Evolutionary conservation across 768 basidiomycete species (phyloP), one percentile per base, ranked within the genome.

Genomic region (Infundibulicybe gibba): DNA sequence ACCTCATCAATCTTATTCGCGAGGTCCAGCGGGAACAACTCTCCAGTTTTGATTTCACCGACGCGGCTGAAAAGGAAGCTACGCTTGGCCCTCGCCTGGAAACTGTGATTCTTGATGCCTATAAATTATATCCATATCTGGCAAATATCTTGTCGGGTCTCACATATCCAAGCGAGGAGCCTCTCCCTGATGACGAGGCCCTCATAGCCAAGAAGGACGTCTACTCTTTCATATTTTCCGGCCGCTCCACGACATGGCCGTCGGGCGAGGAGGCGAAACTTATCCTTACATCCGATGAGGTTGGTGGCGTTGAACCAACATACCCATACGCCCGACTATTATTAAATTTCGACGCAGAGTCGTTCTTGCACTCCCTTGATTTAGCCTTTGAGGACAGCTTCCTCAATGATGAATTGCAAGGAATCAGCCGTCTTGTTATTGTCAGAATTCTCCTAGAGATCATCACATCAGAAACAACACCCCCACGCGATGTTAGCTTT

Each of bases 301-400:
- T 87, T 13, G 85, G 80, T 8, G 84, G 83, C 0, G 62, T 74
- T 10, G 92, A 94, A 59, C 87, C 87, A 32, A 87, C 91, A 0
- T 97, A 94, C 57, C 95, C 94, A 2, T 97, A 98, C 55, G 79
- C 87, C 20, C 83, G 88, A 6, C 72, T 90, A 11, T 70, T 98
- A 1, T 76, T 98, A 6, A 80, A 75, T 6, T 95, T 94, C 60
- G 94, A 98, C 60, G 78, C 95, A 9, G 97, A 99, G 64, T 89
- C 92, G 0, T 89, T 94, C 61, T 80, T 99, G 9, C 93, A 99
- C 61, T 83, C 89, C 2, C 73, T 99, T 50, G 97, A 99, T 63
- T 83, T 94, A 49, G 93, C 90, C 1, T 95, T 98, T 54, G 97
- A 99, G 63, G 94, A 97, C 54, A 64, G 85, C 1, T 95, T 87